These are phyloP conservation scores for Rutstroemia sp. DNA, from an alignment of 2,329 filamentous ascomycete genomes.

Conservation along the genomic window DNA sequence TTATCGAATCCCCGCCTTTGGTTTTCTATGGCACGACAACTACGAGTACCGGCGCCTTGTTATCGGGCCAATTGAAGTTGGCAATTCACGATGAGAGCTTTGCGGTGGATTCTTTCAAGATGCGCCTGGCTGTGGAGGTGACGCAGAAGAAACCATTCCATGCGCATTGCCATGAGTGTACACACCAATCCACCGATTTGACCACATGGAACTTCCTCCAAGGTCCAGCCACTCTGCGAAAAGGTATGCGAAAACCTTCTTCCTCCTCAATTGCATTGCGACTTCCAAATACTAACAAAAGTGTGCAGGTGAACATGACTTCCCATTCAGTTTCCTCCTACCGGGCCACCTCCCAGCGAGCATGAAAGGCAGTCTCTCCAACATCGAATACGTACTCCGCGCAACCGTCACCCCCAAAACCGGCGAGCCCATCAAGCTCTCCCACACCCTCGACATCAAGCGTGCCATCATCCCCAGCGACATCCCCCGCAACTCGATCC, in stretches of 20 bases:
- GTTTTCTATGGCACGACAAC: conserved; percentile 72
- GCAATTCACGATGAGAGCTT: conserved; percentile 59
- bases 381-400: conserved; percentile 71
- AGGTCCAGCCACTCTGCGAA: conserved; percentile 42
- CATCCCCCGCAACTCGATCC: conserved; percentile 78
- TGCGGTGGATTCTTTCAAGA: conserved; percentile 65
- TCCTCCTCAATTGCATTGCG: conserved; percentile 8
- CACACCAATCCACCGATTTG: conserved; percentile 62
- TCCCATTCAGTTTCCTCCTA: conserved; percentile 84
- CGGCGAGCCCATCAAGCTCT: conserved; percentile 57
- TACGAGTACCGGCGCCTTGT: conserved; percentile 72
- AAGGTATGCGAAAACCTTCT: conserved; percentile 34
- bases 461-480: conserved; percentile 70
- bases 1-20: conserved; percentile 47
- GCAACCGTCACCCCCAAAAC: conserved; percentile 56
- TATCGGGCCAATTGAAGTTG: conserved; percentile 76
- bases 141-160: conserved; percentile 77
- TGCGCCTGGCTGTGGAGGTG: conserved; percentile 62
- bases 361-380: conserved; percentile 64
- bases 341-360: conserved; percentile 80
- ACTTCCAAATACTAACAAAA: background rate
- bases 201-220: conserved; percentile 73
- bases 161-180: conserved; percentile 71
- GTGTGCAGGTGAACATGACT: conserved; percentile 56
- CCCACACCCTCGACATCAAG: conserved; percentile 64